Percentiles rank a stretch among this genome's conserved stretches.
Evolutionary conservation across 2,329 filamentous ascomycete species (phyloP).

Genomic region (Fusarium lateritium): DNA sequence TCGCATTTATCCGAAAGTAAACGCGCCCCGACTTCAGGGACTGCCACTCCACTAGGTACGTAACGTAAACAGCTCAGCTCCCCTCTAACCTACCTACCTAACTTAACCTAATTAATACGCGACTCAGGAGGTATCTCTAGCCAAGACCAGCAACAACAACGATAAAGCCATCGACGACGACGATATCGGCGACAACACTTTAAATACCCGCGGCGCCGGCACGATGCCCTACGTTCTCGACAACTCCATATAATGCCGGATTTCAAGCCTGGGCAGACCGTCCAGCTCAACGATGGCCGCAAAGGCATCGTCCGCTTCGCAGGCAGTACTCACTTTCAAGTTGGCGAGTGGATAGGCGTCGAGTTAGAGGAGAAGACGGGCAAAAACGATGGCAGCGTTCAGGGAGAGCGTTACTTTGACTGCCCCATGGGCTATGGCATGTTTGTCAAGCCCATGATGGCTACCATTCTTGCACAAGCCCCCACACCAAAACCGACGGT

Average conservation of each 20-base stretch:
- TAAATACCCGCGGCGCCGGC: slow-evolving; percentile 34
- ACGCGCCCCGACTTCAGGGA: slow-evolving; percentile 42
- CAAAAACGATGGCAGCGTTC: slow-evolving; percentile 94
- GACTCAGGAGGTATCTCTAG: slow-evolving; percentile 42
- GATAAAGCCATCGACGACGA: slow-evolving; percentile 20
- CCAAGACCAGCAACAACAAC: slow-evolving; percentile 4
- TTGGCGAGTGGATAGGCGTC: slow-evolving; percentile 90
- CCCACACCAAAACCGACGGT: slow-evolving; percentile 57
- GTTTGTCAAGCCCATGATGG: slow-evolving; percentile 83
- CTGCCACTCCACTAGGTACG: slow-evolving; percentile 20
- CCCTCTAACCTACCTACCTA: slow-evolving; percentile 14
- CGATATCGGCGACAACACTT: slow-evolving; percentile 7
- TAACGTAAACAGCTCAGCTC: slow-evolving; percentile 32
- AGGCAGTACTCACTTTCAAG: slow-evolving; percentile 83
- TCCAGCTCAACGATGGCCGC: slow-evolving; percentile 85
- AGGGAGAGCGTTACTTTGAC: slow-evolving; percentile 90
- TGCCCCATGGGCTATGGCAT: slow-evolving; percentile 84
- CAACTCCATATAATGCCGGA: slow-evolving; percentile 63
- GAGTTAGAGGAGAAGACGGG: slow-evolving; percentile 86
- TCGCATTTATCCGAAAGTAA: slow-evolving; percentile 50
- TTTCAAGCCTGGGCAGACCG: slow-evolving; percentile 77
- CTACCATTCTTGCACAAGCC: slow-evolving; percentile 71
- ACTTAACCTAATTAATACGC: slow-evolving; percentile 22
- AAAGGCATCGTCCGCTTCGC: slow-evolving; percentile 85
- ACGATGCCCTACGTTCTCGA: slow-evolving; percentile 53